Percentiles rank a stretch among this genome's conserved stretches.
Evolutionary conservation across 306 rosid genomes (phyloP).

Genomic region (Malus sieversii): DNA sequence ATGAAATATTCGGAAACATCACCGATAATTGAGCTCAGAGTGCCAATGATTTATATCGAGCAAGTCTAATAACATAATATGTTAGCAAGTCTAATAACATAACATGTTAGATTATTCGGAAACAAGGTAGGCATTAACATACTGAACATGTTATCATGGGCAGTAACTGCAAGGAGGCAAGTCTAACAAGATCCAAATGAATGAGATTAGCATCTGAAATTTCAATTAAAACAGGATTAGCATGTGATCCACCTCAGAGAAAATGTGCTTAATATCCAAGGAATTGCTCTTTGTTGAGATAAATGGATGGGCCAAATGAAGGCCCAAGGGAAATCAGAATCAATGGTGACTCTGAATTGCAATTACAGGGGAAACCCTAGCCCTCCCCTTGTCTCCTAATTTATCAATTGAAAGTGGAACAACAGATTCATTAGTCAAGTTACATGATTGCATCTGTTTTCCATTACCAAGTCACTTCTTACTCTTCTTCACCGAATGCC

Average conservation of each 20-base stretch:
- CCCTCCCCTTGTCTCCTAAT: constrained; percentile 39
- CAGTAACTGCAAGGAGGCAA: background rate
- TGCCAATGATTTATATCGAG: no score
- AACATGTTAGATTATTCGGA: background rate
- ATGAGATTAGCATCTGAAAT: background rate
- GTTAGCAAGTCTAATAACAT: background rate
- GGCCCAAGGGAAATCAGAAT: constrained; percentile 53
- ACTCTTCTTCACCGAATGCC: constrained; percentile 72
- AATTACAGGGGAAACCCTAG: constrained; percentile 68
- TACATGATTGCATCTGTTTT: constrained; percentile 24
- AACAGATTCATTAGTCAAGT: constrained; percentile 40
- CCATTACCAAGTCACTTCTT: constrained; percentile 27
- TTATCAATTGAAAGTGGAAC: constrained; percentile 47
- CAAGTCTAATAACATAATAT: no score
- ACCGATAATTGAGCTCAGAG: no score
- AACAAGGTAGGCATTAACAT: background rate
- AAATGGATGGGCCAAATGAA: constrained; percentile 53
- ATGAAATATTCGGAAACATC: no score
- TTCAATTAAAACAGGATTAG: constrained; percentile 11
- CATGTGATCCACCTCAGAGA: constrained; percentile 22
- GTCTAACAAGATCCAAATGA: background rate
- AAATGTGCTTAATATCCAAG: constrained; percentile 45
- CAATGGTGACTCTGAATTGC: constrained; percentile 47
- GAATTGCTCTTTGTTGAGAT: constrained; percentile 62
- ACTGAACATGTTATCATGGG: background rate